Evolutionary conservation across 225 moss, liverwort and hornwort species (phyloP).

Genomic region (Physcomitrium patens): DNA sequence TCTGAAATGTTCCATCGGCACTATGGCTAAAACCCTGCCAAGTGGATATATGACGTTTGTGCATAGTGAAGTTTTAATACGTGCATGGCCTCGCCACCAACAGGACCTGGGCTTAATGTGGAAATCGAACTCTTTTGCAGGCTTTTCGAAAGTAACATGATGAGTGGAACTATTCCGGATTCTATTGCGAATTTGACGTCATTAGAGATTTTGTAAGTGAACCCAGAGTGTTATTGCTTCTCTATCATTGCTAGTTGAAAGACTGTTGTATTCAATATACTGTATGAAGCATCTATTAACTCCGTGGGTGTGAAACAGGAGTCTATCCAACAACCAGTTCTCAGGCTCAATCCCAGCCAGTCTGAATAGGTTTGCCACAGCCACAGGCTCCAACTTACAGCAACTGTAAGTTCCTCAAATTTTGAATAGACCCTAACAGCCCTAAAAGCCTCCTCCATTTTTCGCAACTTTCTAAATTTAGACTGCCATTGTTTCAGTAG

Average conservation of each 20-base stretch:
- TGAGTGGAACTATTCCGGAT: slow-evolving; percentile 42
- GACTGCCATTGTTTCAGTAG: not conserved
- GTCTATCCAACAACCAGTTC: slow-evolving; percentile 47
- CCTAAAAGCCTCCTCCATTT: too few relatives aligned
- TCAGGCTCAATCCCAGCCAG: slow-evolving; percentile 33
- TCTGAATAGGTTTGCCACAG: slow-evolving; percentile 15
- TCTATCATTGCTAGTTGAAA: not conserved
- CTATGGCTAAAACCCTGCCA: not conserved
- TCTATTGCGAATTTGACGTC: slow-evolving; percentile 41
- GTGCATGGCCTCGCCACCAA: not conserved
- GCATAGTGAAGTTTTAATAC: not conserved
- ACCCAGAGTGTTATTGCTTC: not conserved
- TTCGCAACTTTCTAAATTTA: not conserved
- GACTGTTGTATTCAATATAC: not conserved
- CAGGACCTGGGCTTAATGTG: not conserved
- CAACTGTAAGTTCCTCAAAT: slow-evolving; percentile 46
- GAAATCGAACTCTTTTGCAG: slow-evolving; percentile 1
- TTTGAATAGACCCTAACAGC: too few relatives aligned
- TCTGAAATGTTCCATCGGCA: not conserved
- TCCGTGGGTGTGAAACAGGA: slow-evolving; percentile 37
- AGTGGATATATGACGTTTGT: not conserved
- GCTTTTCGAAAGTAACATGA: slow-evolving; percentile 52
- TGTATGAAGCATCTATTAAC: not conserved
- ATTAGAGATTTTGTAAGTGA: slow-evolving; percentile 51
- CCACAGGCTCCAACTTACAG: not conserved